phyloP scores from a whole-genome alignment of 2,329 filamentous ascomycete genomes.

The Penicillium hordei region DNA sequence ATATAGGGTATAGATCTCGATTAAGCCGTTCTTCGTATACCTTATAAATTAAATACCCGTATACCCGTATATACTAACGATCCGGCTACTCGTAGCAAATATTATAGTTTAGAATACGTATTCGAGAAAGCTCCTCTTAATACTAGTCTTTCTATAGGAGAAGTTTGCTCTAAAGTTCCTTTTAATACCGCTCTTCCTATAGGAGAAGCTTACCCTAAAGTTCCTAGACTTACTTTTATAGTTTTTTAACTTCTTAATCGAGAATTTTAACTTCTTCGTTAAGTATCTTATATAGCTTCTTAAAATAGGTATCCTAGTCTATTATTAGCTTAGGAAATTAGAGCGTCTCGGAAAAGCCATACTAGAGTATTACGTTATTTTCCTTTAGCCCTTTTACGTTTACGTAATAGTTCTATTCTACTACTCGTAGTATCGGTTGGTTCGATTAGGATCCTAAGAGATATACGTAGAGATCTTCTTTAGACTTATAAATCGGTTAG shows the following conservation, averaged over 20 bases:
- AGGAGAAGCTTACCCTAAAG: background rate
- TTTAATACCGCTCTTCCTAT: background rate
- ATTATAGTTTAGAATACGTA: background rate
- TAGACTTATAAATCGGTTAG: background rate
- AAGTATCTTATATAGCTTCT: background rate
- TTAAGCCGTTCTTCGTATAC: background rate
- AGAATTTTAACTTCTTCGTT: background rate
- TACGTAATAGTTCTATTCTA: background rate
- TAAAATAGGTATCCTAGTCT: background rate
- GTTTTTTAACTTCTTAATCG: background rate
- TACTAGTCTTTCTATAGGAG: too few relatives aligned
- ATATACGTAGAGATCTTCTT: background rate
- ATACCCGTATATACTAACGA: background rate
- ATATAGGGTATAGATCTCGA: background rate
- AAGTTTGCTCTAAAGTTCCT: too few relatives aligned
- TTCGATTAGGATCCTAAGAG: background rate
- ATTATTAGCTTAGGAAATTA: background rate
- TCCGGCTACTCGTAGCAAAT: background rate
- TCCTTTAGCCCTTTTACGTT: background rate
- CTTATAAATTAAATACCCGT: background rate
- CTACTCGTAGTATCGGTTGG: background rate
- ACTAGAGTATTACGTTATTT: background rate
- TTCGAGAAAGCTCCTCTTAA: background rate
- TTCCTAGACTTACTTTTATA: background rate
- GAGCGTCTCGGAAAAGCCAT: background rate